Evolutionary conservation across 805 yeast species (phyloP), one percentile per base, ranked within the genome.

Genomic region (Wickerhamomyces alni): DNA sequence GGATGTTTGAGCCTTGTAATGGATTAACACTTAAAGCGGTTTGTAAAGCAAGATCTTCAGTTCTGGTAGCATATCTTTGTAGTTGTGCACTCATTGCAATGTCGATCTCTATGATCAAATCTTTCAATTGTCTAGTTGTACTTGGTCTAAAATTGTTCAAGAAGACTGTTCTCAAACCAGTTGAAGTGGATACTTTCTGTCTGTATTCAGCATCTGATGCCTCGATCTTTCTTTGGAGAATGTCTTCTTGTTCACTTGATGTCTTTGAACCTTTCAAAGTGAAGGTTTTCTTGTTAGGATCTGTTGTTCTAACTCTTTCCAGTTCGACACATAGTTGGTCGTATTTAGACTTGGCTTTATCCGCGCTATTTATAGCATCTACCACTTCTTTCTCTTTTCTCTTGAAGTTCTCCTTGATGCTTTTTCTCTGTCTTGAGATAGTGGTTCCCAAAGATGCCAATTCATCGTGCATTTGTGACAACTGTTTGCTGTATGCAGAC

Each of bases 71-170:
- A 59, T 82, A 91, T 56, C 88, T 87, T 52, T 86, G 91, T 40
- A 93, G 67, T 61, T 91, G 96, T 37, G 89, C 77, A 45, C 87
- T 77, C 70, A 91, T 67, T 9, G 97, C 98, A 36, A 87, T 78
- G 61, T 93, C 98, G 56, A 87, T 72, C 61, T 91, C 97, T 46
- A 89, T 67, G 41, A 88, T 80, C 46, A 87, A 67, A 55, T 85
- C 82, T 55, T 81, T 84, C 44, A 93, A 69, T 46, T 77, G 80
- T 43, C 76, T 74, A 6, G 87, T 78, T 30, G 76, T 74, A 41
- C 74, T 78, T 8, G 98, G 99, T 50, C 99, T 75, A 55, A 82
- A 83, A 17, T 74, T 70, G 52, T 74, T 70, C 41, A 87, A 63
- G 39, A 88, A 76, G 41, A 82, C 89, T 48, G 77, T 81, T 59